Base-by-base conservation (phyloP, 257 asterid genomes). In the Thymus mandschuricus region DNA sequence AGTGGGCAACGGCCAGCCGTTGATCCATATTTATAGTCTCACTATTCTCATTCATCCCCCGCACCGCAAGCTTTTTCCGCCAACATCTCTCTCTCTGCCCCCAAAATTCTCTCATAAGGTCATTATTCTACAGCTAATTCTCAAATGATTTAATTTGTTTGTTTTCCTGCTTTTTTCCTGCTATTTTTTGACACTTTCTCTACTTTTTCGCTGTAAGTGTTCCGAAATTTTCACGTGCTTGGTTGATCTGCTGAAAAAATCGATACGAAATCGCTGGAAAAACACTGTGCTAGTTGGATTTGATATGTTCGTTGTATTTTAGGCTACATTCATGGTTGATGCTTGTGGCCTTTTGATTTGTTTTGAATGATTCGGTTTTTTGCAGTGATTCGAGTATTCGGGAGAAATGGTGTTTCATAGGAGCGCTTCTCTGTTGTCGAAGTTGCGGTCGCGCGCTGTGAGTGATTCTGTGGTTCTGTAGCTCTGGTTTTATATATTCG, bases 391-490 rank as follows among this genome's bases (percentile, higher is more conserved):
- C 56, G 71, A 49, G 11, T 64, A 13, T 44, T 35, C 64, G 10
- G 10, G 76, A 51, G 74, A 70, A 68, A 83, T 77, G 82, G 84
- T 80, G 65, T 83, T 83, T 80, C 46, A 76, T 59, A 75, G 43
- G 62, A 56, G 87, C 70, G 72, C 73, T 62, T 66, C 82, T 77
- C 81, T 79, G 49, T 63, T 79, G 40, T 66, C 84, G 60, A 79
- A 80, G 80, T 75, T 79, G 71, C 84, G 84, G 69, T 79, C 86
- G 6, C 79, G 76, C 50, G 73, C 84, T 12, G 87, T 79, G 48
- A 71, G 87, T 69, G 50, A 49, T 31, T 65, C 27, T n/a, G 5
- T 15, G 15, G 51, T 15, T 27, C 56, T 11, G 21, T 21, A 21
- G 21, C 21, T 28, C 40, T 35, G 40, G 29, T 2, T 44, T 13